These are phyloP conservation scores for Jackrogersella multiformis DNA, from an alignment of 495 filamentous ascomycete genomes.

Conservation along the genomic window DNA sequence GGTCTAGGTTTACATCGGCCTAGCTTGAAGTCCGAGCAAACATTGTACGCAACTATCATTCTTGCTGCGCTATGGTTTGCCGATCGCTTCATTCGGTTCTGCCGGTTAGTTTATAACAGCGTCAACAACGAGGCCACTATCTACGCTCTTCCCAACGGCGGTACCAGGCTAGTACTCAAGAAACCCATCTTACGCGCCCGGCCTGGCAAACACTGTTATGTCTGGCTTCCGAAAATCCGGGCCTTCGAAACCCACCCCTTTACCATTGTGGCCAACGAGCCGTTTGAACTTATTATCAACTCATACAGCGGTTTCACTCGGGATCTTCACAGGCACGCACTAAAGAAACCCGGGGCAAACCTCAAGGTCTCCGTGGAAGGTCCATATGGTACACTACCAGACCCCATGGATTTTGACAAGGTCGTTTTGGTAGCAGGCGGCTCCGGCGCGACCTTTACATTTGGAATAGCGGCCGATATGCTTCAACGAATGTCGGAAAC, in stretches of 20 bases:
- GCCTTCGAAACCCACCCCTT: slow-evolving; percentile 69
- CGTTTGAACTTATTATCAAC: slow-evolving; percentile 65
- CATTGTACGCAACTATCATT: slow-evolving; percentile 56
- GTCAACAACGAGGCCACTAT: slow-evolving; percentile 64
- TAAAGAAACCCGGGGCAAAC: slow-evolving; percentile 55
- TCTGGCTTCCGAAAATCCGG: slow-evolving; percentile 68
- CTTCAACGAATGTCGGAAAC: slow-evolving; percentile 55
- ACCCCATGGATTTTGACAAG: slow-evolving; percentile 65
- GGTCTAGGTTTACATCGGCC: slow-evolving; percentile 65
- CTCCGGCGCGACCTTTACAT: slow-evolving; percentile 67
- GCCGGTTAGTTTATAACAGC: slow-evolving; percentile 59
- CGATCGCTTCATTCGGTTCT: slow-evolving; percentile 62
- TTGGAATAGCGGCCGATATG: slow-evolving; percentile 62
- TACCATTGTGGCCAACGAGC: slow-evolving; percentile 62
- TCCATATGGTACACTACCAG: slow-evolving; percentile 65
- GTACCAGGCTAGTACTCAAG: slow-evolving; percentile 64
- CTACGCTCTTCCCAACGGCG: slow-evolving; percentile 64
- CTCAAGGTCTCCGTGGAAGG: slow-evolving; percentile 66
- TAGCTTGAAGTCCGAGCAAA: slow-evolving; percentile 49
- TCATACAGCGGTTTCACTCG: slow-evolving; percentile 66
- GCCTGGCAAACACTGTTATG: slow-evolving; percentile 68
- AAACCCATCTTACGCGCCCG: slow-evolving; percentile 54
- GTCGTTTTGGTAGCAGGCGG: slow-evolving; percentile 68
- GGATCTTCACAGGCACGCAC: slow-evolving; percentile 61
- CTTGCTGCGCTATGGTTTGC: slow-evolving; percentile 58